Evolutionary conservation across 345 rosid genomes (phyloP).

Genomic region (Pistacia integerrima): DNA sequence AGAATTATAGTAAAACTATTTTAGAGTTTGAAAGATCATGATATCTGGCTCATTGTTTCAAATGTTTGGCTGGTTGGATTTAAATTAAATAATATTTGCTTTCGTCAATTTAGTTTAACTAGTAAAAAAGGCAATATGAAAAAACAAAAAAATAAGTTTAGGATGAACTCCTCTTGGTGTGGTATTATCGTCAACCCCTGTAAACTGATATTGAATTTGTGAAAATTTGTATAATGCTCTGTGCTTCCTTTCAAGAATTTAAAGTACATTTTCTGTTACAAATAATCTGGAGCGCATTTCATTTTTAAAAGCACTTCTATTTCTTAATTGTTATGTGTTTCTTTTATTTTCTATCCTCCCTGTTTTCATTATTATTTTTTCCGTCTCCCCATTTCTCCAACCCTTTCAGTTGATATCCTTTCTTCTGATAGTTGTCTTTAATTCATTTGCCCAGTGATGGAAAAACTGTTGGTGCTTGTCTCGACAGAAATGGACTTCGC

Average conservation of each 20-base stretch:
- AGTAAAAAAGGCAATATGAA: background rate
- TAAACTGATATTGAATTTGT: background rate
- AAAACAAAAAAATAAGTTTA: background rate
- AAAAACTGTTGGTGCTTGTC: conserved; percentile 98
- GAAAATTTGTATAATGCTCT: background rate
- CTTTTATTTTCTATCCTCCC: background rate
- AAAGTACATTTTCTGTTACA: background rate
- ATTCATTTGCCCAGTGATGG: conserved; percentile 79
- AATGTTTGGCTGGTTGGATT: background rate
- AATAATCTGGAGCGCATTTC: background rate
- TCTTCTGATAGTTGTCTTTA: conserved; percentile 39
- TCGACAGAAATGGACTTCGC: conserved; percentile 98
- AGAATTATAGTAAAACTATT: background rate
- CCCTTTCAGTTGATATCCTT: conserved; percentile 26
- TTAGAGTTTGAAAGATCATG: background rate
- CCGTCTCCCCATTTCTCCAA: conserved; percentile 7
- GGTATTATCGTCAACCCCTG: background rate
- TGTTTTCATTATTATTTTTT: conserved; percentile 11
- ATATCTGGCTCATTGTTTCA: background rate
- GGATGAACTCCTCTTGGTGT: background rate
- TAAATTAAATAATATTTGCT: background rate
- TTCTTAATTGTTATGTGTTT: background rate
- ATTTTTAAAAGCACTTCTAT: background rate
- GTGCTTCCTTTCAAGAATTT: conserved; percentile 1
- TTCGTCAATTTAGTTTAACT: background rate